Base-by-base conservation (phyloP, 2,329 filamentous ascomycete species). In the Fusarium graminum region DNA sequence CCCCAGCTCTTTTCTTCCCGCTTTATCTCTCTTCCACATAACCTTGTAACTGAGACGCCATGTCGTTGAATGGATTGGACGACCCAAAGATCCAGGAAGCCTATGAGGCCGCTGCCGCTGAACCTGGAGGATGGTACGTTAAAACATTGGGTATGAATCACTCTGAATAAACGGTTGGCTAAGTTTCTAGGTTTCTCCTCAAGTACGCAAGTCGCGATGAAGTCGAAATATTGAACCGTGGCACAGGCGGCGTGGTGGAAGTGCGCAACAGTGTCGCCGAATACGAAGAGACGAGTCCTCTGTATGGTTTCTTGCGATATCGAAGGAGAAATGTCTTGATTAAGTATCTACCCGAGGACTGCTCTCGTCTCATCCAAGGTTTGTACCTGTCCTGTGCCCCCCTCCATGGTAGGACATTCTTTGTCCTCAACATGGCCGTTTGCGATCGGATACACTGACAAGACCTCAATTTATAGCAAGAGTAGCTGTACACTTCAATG, bases 41-140 rank as follows among this genome's bases (percentile, higher is more conserved):
- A 69, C 53, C 54, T 57, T 52, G 46, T 62, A 42, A 60, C 53
- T 39, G 59, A 72, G 59, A 77, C 78, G 71, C 55, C 63, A 98
- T 98, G 94, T 97, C 94, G 84, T 85, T 98, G 80, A 97, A 97
- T 88, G 95, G 95, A 69, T 85, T 98, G 80, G 94, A 97, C 82
- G 86, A 88, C 81, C 82, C 86, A 72, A 86, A 88, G 76, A 86
- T 99, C 80, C 87, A 89, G 80, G 92, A 96, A 81, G 93, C 94
- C 74, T 90, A 97, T 80, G 91, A 94, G 76, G 83, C 87, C 72
- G 92, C 92, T 56, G 83, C 90, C 72, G 86, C 87, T 61, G 95
- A 98, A 80, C 88, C 92, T 59, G 94, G 93, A 82, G 94, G 93
- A 90, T 99, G 95, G 95, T 98, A 86, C 80, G 91, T 65, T 44